Percentiles rank a stretch among this genome's conserved stretches.
phyloP scores from a whole-genome alignment of 1,139 yeast species.

The Scheffersomyces illinoinensis region DNA sequence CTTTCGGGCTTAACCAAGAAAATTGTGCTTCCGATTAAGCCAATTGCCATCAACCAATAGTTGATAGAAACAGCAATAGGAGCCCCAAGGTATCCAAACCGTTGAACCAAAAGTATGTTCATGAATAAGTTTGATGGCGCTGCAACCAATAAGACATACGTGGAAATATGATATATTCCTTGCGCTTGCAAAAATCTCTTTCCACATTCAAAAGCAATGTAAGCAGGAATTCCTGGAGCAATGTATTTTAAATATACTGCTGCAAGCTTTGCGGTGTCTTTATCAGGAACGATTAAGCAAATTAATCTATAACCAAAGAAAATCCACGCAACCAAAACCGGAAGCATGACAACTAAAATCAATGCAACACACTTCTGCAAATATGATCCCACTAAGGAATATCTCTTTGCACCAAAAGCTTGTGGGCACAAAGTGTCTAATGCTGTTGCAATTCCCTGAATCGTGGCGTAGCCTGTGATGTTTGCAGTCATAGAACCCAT shows the following conservation, averaged over 20 bases:
- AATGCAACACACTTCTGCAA: constrained; percentile 58
- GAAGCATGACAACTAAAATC: constrained; percentile 47
- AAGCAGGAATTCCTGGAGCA: constrained; percentile 59
- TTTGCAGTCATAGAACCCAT: constrained; percentile 66
- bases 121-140: constrained; percentile 55
- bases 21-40: constrained; percentile 42
- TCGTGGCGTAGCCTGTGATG: constrained; percentile 58
- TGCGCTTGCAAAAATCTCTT: constrained; percentile 56
- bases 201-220: constrained; percentile 54
- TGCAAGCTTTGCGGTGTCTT: constrained; percentile 51
- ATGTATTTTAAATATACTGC: constrained; percentile 52
- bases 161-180: constrained; percentile 54
- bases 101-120: constrained; percentile 47
- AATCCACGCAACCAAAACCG: constrained; percentile 52
- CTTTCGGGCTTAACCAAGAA: constrained; percentile 36
- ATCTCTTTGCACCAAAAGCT: constrained; percentile 58
- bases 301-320: constrained; percentile 45
- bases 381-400: constrained; percentile 52
- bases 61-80: constrained; percentile 60
- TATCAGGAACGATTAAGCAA: constrained; percentile 41
- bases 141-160: constrained; percentile 50
- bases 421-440: constrained; percentile 81
- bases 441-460: constrained; percentile 71
- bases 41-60: constrained; percentile 57
- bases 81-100: constrained; percentile 53